A percentile compares a stretch with the other conserved stretches of the same genome.
Evolutionary conservation across 225 moss, liverwort and hornwort species (phyloP).

Genomic region (Antitrichia curtipendula): DNA sequence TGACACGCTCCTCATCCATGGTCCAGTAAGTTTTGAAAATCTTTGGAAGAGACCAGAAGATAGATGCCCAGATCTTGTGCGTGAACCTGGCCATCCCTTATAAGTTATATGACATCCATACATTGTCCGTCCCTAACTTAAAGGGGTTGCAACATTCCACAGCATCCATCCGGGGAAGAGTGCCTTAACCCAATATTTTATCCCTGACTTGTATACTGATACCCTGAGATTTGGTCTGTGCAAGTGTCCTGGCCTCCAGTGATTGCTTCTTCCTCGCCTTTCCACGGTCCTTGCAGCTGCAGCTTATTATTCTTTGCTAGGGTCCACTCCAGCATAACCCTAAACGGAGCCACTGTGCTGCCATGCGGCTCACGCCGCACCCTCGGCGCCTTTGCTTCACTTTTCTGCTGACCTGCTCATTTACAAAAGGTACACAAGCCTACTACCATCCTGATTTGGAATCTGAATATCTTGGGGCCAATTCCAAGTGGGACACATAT

Average conservation of each 20-base stretch:
- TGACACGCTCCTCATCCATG: not conserved
- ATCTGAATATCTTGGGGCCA: too few relatives aligned
- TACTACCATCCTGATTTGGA: too few relatives aligned
- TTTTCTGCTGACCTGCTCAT: too few relatives aligned
- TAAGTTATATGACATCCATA: not conserved
- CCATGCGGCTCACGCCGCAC: too few relatives aligned
- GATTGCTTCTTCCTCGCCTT: not conserved
- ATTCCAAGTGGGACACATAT: too few relatives aligned
- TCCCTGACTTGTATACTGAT: not conserved
- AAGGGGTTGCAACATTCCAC: not conserved
- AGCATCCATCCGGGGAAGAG: constrained; percentile 6
- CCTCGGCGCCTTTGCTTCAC: too few relatives aligned
- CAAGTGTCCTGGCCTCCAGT: not conserved
- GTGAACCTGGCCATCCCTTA: not conserved
- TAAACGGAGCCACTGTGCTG: too few relatives aligned
- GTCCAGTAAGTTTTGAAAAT: not conserved
- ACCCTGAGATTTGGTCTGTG: not conserved
- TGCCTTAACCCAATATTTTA: constrained; percentile 11
- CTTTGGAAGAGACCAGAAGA: not conserved
- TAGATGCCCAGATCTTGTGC: not conserved
- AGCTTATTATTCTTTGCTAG: not conserved
- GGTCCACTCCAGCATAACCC: not conserved
- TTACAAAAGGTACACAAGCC: too few relatives aligned
- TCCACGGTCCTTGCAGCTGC: not conserved
- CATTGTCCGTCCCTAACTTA: not conserved